A percentile compares a stretch with the other conserved stretches of the same genome.
Conservation (phyloP, 169 alveolate species). For the Miamiensis avidus region DNA sequence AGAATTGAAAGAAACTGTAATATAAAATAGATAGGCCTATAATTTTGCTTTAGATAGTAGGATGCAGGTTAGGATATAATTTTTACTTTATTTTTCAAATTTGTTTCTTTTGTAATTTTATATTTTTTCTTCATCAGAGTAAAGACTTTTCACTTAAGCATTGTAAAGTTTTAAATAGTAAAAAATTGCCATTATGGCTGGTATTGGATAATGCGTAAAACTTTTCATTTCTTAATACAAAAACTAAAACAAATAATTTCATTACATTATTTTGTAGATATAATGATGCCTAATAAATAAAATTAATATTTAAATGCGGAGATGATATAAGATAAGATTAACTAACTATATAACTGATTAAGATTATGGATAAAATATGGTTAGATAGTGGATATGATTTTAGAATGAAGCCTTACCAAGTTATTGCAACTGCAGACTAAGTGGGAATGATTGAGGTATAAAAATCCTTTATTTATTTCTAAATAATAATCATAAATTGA, state of each 20-base stretch:
- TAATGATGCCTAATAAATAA: constrained; percentile 1
- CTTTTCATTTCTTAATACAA: no score
- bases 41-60: neutral
- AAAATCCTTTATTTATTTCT: no score
- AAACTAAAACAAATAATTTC: no score
- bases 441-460: constrained; percentile 75
- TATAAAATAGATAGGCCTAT: neutral
- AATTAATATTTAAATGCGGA: constrained; percentile 77
- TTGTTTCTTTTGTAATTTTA: no score
- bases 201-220: neutral
- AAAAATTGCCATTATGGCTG: constrained; percentile 67
- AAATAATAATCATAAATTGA: no score
- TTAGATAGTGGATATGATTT: constrained; percentile 55
- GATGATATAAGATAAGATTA: constrained; percentile 85
- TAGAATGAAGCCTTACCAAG: constrained; percentile 71
- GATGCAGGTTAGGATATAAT: no score
- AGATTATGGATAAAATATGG: constrained; percentile 84
- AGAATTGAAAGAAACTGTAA: no score
- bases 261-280: neutral
- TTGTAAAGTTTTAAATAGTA: constrained; percentile 47
- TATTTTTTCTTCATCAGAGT: neutral
- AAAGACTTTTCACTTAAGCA: constrained; percentile 33
- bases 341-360: constrained; percentile 72
- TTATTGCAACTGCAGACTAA: constrained; percentile 70
- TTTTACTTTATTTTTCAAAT: no score